phyloP scores from a whole-genome alignment of 2,329 filamentous ascomycete genomes.

The Myriosclerotinia curreyana region DNA sequence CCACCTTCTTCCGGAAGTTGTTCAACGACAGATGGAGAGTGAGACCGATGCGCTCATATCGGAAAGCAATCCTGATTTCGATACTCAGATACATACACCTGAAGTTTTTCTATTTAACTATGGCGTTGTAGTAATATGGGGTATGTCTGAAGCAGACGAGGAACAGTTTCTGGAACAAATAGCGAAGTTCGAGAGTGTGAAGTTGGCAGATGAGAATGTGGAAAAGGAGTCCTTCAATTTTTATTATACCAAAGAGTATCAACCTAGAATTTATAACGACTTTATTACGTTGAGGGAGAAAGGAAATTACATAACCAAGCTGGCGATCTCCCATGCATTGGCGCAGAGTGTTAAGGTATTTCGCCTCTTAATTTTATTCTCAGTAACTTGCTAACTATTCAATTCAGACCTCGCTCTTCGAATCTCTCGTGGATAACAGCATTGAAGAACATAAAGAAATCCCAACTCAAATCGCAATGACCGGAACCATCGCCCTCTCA shows the following conservation, averaged over 20 bases:
- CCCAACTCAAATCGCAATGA: constrained; percentile 85
- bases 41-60: constrained; percentile 32
- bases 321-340: constrained; percentile 92
- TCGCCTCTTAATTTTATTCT: constrained; percentile 19
- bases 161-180: constrained; percentile 90
- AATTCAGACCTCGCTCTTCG: constrained; percentile 80
- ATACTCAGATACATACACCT: constrained; percentile 84
- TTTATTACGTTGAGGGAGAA: constrained; percentile 95
- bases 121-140: constrained; percentile 97
- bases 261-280: constrained; percentile 98
- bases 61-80: constrained; percentile 63
- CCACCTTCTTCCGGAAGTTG: constrained; percentile 31
- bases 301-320: constrained; percentile 95
- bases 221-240: constrained; percentile 99
- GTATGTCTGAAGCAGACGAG: constrained; percentile 89
- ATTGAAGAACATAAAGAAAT: constrained; percentile 93
- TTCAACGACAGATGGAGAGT: constrained; percentile 42
- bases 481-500: constrained; percentile 85
- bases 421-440: constrained; percentile 90
- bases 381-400: constrained; percentile 10
- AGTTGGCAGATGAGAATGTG: constrained; percentile 81
- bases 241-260: constrained; percentile 97
- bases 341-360: constrained; percentile 88
- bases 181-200: constrained; percentile 89
- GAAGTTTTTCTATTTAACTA: constrained; percentile 98